Evolutionary conservation across 768 basidiomycete species (phyloP).

Genomic region (Termitomyces sp.): DNA sequence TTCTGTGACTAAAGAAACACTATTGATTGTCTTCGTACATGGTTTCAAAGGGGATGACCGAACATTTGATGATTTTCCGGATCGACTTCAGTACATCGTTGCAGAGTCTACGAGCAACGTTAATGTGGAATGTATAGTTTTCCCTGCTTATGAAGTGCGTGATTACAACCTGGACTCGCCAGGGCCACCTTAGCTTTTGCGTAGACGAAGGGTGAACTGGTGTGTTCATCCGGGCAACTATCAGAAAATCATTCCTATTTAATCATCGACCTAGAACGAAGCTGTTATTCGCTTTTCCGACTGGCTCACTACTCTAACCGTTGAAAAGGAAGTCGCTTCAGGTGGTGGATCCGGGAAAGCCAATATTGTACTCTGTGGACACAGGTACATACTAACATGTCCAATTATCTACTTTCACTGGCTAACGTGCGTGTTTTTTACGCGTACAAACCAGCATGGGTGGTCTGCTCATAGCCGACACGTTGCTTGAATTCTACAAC

Average conservation of each 20-base stretch:
- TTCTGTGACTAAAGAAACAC: constrained; percentile 28
- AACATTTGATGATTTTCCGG: constrained; percentile 75
- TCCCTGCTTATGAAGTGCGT: constrained; percentile 83
- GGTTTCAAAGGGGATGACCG: constrained; percentile 63
- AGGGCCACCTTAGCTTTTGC: not conserved
- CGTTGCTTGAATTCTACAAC: constrained; percentile 64
- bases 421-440: not conserved
- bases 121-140: constrained; percentile 68
- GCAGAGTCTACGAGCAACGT: constrained; percentile 53
- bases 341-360: constrained; percentile 75
- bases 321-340: constrained; percentile 75
- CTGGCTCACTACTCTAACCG: constrained; percentile 86
- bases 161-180: not conserved
- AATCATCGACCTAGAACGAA: constrained; percentile 43
- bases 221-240: constrained; percentile 27
- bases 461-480: constrained; percentile 83
- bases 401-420: not conserved
- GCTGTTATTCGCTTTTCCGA: constrained; percentile 85
- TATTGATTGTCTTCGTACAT: constrained; percentile 76
- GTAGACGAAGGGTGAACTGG: constrained; percentile 88
- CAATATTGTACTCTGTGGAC: constrained; percentile 84
- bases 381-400: constrained; percentile 47
- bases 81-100: constrained; percentile 71
- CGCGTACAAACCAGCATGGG: constrained; percentile 65
- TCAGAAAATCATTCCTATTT: not conserved